These are phyloP conservation scores for Lepidium sativum DNA, from an alignment of 345 rosid genomes.

Conservation along the genomic window DNA sequence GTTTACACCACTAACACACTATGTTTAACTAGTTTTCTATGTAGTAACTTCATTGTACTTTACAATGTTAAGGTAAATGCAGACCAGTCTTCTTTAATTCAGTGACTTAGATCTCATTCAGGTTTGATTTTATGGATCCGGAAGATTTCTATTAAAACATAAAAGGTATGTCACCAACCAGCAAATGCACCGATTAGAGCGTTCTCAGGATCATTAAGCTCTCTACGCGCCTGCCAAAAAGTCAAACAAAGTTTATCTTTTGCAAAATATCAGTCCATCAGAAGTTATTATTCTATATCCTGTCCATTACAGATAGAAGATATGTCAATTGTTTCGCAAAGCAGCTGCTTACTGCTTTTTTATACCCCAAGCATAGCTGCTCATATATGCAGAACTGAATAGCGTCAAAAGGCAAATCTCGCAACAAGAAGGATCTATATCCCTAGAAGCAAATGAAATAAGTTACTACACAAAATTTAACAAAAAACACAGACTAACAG, in stretches of 20 bases:
- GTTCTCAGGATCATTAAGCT: slow-evolving; percentile 88
- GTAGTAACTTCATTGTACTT: background rate
- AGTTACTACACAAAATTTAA: slow-evolving; percentile 3
- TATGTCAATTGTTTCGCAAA: background rate
- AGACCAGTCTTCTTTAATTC: background rate
- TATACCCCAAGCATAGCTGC: slow-evolving; percentile 87
- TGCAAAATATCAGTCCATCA: background rate
- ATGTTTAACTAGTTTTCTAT: background rate
- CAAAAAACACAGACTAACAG: background rate
- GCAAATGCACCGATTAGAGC: slow-evolving; percentile 89
- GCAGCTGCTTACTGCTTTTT: slow-evolving; percentile 58
- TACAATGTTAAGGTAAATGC: background rate
- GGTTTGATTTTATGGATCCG: background rate
- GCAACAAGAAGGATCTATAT: slow-evolving; percentile 72
- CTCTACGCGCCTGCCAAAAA: slow-evolving; percentile 61
- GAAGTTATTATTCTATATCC: background rate
- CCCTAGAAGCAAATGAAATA: slow-evolving; percentile 41
- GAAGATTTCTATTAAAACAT: background rate
- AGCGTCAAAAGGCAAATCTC: slow-evolving; percentile 97
- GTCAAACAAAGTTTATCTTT: background rate
- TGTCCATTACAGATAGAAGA: background rate
- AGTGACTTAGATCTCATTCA: background rate
- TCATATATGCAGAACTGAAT: slow-evolving; percentile 94
- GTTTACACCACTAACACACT: background rate
- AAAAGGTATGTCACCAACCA: slow-evolving; percentile 37